A percentile compares a stretch with the other conserved stretches of the same genome.
phyloP scores from a whole-genome alignment of 2,329 filamentous ascomycete genomes.

The Aureobasidium sp. region DNA sequence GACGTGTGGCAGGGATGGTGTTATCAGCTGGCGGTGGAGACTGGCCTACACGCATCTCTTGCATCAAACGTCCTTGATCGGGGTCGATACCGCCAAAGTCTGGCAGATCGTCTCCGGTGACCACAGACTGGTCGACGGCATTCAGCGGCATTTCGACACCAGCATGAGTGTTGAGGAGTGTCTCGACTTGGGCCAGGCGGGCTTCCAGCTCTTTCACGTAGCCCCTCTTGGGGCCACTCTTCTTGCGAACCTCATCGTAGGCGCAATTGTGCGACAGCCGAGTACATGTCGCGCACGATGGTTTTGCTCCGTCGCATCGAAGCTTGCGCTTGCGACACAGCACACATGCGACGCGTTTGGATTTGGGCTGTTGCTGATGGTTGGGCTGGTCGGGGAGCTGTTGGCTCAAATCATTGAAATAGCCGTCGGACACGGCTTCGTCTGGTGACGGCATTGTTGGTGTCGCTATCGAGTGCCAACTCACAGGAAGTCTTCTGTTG shows the following conservation, averaged over 20 bases:
- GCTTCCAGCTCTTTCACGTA: constrained; percentile 94
- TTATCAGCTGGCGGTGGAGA: not conserved
- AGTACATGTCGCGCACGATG: constrained; percentile 82
- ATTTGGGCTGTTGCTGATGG: constrained; percentile 32
- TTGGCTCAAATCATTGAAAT: constrained; percentile 51
- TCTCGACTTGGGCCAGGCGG: constrained; percentile 80
- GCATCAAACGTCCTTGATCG: not conserved
- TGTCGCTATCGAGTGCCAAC: not conserved
- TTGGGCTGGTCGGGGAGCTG: constrained; percentile 34
- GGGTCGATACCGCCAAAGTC: constrained; percentile 9
- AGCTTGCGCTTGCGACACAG: constrained; percentile 90
- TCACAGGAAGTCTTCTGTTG: not conserved
- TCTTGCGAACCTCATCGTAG: constrained; percentile 87
- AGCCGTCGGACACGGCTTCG: constrained; percentile 23
- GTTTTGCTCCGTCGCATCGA: constrained; percentile 77
- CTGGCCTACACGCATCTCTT: constrained; percentile 3
- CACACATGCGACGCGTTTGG: constrained; percentile 90
- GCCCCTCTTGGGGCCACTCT: constrained; percentile 89
- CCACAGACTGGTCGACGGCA: not conserved
- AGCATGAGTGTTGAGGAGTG: constrained; percentile 69
- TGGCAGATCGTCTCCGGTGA: not conserved
- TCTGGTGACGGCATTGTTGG: constrained; percentile 12
- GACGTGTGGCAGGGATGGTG: not conserved
- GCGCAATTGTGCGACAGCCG: constrained; percentile 80
- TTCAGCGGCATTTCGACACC: constrained; percentile 17